Conservation (phyloP, 108 stramenopile genomes). For the Nitzschia inconspicua region DNA sequence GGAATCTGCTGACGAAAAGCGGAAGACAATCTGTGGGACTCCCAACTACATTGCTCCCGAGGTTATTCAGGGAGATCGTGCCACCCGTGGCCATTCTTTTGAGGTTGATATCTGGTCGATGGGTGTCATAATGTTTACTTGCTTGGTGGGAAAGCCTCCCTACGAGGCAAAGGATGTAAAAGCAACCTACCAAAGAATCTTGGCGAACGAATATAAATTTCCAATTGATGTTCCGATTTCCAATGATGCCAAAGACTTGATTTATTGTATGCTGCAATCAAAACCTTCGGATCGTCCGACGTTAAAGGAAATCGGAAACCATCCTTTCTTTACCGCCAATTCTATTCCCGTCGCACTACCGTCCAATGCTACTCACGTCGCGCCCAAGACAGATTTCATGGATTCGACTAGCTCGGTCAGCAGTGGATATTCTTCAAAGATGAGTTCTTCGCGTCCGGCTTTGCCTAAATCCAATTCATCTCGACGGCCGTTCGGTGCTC, state of each 20-base stretch:
- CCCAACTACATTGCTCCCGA: slow-evolving; percentile 99
- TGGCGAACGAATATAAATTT: slow-evolving; percentile 91
- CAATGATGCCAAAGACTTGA: slow-evolving; percentile 77
- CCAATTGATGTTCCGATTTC: slow-evolving; percentile 77
- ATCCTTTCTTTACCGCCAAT: slow-evolving; percentile 80
- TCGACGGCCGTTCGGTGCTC: slow-evolving; percentile 24
- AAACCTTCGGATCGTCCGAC: slow-evolving; percentile 84
- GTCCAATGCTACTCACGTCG: slow-evolving; percentile 43
- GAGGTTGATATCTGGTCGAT: slow-evolving; percentile 98
- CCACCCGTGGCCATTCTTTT: slow-evolving; percentile 90
- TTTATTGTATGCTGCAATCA: slow-evolving; percentile 87
- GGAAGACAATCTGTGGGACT: slow-evolving; percentile 98
- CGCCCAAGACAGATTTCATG: slow-evolving; percentile 56
- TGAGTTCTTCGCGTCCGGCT: slow-evolving; percentile 13
- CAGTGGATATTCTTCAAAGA: too few relatives aligned
- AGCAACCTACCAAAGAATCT: slow-evolving; percentile 95
- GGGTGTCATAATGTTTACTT: slow-evolving; percentile 96
- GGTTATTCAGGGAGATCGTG: slow-evolving; percentile 87
- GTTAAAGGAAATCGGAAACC: slow-evolving; percentile 60
- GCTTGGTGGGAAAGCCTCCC: slow-evolving; percentile 96
- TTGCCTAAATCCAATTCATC: slow-evolving; percentile 10
- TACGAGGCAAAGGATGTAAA: slow-evolving; percentile 98
- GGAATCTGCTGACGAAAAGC: slow-evolving; percentile 77
- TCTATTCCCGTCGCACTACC: slow-evolving; percentile 61
- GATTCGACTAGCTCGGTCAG: slow-evolving; percentile 9